Base-by-base conservation (phyloP, 805 yeast species). In the Candida anglica region DNA sequence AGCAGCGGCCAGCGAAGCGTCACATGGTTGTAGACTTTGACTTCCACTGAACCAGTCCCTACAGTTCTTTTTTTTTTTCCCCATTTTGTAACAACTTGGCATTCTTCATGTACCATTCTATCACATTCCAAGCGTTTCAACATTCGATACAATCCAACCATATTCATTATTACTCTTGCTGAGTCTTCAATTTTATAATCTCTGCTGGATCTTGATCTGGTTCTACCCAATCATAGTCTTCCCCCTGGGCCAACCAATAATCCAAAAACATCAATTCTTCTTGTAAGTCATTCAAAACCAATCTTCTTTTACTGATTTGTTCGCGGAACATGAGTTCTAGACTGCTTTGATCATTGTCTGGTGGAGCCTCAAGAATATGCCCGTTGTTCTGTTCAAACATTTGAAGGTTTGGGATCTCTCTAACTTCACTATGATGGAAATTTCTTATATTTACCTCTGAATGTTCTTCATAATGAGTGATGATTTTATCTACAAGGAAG, bases 141-240 rank as follows among this genome's bases (percentile, higher is more conserved):
- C n/a, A n/a, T n/a, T n/a, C n/a, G n/a, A n/a, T n/a, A n/a, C n/a
- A n/a, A n/a, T n/a, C n/a, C n/a, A n/a, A n/a, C n/a, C n/a, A n/a
- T n/a, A n/a, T n/a, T n/a, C n/a, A n/a, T n/a, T n/a, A n/a, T n/a
- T 15, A 11, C 8, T 6, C 15, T 6, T 30, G 11, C n/a, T 26
- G 34, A 3, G 29, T 32, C 23, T 47, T 38, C 14, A 47, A 32
- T 24, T 43, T 41, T 2, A 46, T 22, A 15, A 63, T 47, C 35
- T 66, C 71, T 1, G 66, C 69, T 4, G 72, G 72, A 39, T 66
- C 72, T 42, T 66, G 72, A 37, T 66, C 72, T 3, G 72, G 71
- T 37, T 66, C 72, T 3, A 58, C 68, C 72, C 72, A 66, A 28
- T 48, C 58, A 34, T 56, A 66, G 27, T 44, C 44, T 15, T 58